A percentile compares a stretch with the other conserved stretches of the same genome.
Evolutionary conservation across 2,329 filamentous ascomycete genomes (phyloP).

Genomic region (Aspergillus sp.): DNA sequence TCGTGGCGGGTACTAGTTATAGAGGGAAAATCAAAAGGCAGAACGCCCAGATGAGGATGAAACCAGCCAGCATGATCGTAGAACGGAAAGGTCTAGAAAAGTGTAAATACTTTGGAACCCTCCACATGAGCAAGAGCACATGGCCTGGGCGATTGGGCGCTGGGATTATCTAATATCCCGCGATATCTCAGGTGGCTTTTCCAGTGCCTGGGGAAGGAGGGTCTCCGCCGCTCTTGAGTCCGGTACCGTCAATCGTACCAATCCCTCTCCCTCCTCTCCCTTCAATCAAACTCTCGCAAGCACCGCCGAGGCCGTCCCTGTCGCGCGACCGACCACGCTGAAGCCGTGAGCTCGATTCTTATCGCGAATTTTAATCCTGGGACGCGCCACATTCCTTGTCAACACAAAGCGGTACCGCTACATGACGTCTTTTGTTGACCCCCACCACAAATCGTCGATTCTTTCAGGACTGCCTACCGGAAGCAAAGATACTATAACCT

Average conservation of each 20-base stretch:
- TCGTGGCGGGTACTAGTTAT: too few species aligned
- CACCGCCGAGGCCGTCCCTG: background rate
- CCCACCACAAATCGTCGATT: conserved; percentile 18
- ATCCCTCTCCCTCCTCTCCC: background rate
- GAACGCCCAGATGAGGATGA: too few species aligned
- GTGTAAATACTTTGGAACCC: too few species aligned
- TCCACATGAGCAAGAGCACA: too few species aligned
- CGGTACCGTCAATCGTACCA: conserved; percentile 1
- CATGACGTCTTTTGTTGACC: conserved; percentile 41
- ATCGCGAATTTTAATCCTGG: conserved; percentile 12
- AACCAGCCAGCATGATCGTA: too few species aligned
- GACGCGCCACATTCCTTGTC: conserved; percentile 19
- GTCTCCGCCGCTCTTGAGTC: conserved; percentile 8
- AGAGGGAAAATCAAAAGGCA: too few species aligned
- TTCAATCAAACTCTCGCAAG: background rate
- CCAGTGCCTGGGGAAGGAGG: conserved; percentile 20
- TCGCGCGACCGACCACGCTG: conserved; percentile 1
- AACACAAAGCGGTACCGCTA: conserved; percentile 20
- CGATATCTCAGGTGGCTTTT: conserved; percentile 33
- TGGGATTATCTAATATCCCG: conserved; percentile 31
- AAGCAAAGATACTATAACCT: background rate
- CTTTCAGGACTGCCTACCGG: conserved; percentile 7
- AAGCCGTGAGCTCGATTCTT: conserved; percentile 2
- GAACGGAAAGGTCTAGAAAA: too few species aligned
- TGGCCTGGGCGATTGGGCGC: too few species aligned